phyloP scores from a whole-genome alignment of 768 basidiomycete genomes.

The Lactarius psammicola region DNA sequence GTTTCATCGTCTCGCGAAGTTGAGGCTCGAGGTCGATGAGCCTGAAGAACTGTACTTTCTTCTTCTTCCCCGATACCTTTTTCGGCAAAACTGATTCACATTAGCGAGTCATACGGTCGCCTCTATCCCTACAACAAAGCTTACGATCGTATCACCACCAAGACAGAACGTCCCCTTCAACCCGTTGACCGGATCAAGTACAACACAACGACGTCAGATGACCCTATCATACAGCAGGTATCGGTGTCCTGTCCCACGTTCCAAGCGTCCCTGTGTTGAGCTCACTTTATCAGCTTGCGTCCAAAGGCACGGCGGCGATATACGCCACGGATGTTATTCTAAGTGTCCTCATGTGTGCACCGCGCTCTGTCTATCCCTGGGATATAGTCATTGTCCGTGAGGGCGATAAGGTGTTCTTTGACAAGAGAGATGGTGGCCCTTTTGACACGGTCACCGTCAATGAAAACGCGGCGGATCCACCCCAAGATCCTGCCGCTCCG shows the following conservation, averaged over 20 bases:
- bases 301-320: slow-evolving; percentile 77
- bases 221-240: slow-evolving; percentile 93
- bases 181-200: slow-evolving; percentile 93
- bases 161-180: slow-evolving; percentile 87
- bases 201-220: slow-evolving; percentile 97
- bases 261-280: slow-evolving; percentile 12
- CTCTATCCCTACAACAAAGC: slow-evolving; percentile 91
- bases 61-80: slow-evolving; percentile 1
- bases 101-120: slow-evolving; percentile 82
- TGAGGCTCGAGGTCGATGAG: slow-evolving; percentile 91
- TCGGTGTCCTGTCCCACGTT: slow-evolving; percentile 22
- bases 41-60: slow-evolving; percentile 79
- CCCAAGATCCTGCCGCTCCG: slow-evolving; percentile 74
- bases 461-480: slow-evolving; percentile 96
- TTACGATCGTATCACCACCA: slow-evolving; percentile 94
- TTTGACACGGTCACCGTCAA: slow-evolving; percentile 98
- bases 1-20: slow-evolving; percentile 86
- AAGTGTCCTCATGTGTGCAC: slow-evolving; percentile 92
- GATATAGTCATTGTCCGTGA: slow-evolving; percentile 95
- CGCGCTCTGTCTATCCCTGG: slow-evolving; percentile 96
- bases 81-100: slow-evolving; percentile 11
- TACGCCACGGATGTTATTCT: slow-evolving; percentile 96
- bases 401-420: slow-evolving; percentile 90
- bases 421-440: slow-evolving; percentile 96
- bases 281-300: slow-evolving; percentile 57